Conservation (phyloP, 163 green algal species). For the Coccomyxa subellipsoidea region DNA sequence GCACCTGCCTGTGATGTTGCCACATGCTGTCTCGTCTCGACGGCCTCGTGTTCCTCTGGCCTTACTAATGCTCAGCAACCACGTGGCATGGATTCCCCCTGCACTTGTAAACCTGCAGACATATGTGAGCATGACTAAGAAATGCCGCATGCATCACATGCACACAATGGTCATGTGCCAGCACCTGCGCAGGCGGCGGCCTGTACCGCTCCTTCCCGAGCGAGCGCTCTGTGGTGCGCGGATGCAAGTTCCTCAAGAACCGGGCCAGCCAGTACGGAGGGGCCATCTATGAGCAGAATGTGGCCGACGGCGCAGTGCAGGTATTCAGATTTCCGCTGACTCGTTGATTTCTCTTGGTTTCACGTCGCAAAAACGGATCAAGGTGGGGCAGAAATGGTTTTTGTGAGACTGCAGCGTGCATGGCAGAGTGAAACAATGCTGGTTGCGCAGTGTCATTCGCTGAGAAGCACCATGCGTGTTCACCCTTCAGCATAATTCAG, state of each 20-base stretch:
- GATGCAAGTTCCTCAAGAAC: slow-evolving; percentile 2
- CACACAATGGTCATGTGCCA: too few relatives aligned
- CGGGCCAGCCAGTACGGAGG: background rate
- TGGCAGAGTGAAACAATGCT: background rate
- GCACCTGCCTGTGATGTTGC: too few relatives aligned
- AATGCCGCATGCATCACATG: too few relatives aligned
- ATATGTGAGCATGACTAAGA: too few relatives aligned
- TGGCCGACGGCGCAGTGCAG: background rate
- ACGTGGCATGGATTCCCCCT: too few relatives aligned
- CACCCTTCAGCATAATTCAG: too few relatives aligned
- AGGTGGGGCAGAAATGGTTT: background rate
- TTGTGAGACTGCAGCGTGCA: background rate
- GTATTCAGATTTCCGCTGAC: background rate
- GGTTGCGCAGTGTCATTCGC: background rate
- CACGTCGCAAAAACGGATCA: background rate
- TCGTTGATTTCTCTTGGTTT: background rate
- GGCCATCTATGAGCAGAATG: slow-evolving; percentile 2
- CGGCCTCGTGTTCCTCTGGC: too few relatives aligned
- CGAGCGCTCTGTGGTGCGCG: background rate
- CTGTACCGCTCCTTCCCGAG: background rate
- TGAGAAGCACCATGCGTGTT: background rate
- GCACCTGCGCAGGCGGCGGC: background rate
- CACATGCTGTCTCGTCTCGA: too few relatives aligned
- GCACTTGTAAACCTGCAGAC: too few relatives aligned
- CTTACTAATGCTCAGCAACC: too few relatives aligned